These are phyloP conservation scores for Amylostereum chailletii DNA, from an alignment of 1,284 basidiomycete species.

Conservation along the genomic window DNA sequence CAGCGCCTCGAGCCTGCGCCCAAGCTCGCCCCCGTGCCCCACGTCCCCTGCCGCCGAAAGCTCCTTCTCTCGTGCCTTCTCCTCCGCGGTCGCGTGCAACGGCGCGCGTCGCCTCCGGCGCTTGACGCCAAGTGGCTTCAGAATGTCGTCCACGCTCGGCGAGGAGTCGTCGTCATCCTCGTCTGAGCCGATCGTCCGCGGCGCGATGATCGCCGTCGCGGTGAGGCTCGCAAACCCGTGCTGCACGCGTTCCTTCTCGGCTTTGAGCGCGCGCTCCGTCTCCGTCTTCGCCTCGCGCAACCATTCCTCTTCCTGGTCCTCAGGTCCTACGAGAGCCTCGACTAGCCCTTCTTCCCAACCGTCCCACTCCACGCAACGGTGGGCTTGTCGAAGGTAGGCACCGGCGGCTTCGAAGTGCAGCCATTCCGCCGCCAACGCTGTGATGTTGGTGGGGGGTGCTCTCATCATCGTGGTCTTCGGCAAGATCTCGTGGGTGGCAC, in stretches of 20 bases:
- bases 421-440: slow-evolving; percentile 56
- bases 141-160: slow-evolving; percentile 9
- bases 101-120: slow-evolving; percentile 8
- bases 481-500: slow-evolving; percentile 10
- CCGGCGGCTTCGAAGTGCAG: slow-evolving; percentile 59
- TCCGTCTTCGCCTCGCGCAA: slow-evolving; percentile 32
- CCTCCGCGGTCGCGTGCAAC: slow-evolving; percentile 28
- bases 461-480: not conserved
- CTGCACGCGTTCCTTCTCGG: not conserved
- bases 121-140: slow-evolving; percentile 6
- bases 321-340: slow-evolving; percentile 61
- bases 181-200: not conserved
- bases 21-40: slow-evolving; percentile 67
- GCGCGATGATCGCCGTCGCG: not conserved
- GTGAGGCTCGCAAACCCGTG: not conserved
- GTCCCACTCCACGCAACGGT: slow-evolving; percentile 76
- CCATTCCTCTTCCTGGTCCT: slow-evolving; percentile 64
- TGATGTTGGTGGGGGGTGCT: slow-evolving; percentile 17
- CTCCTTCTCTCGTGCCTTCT: slow-evolving; percentile 53
- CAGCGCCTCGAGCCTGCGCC: slow-evolving; percentile 65
- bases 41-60: slow-evolving; percentile 61
- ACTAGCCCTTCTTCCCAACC: slow-evolving; percentile 80
- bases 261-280: slow-evolving; percentile 4
- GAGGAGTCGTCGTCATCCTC: slow-evolving; percentile 6
- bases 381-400: slow-evolving; percentile 57